Conservation (phyloP, 345 rosid species). For the Tarenaya hassleriana region DNA sequence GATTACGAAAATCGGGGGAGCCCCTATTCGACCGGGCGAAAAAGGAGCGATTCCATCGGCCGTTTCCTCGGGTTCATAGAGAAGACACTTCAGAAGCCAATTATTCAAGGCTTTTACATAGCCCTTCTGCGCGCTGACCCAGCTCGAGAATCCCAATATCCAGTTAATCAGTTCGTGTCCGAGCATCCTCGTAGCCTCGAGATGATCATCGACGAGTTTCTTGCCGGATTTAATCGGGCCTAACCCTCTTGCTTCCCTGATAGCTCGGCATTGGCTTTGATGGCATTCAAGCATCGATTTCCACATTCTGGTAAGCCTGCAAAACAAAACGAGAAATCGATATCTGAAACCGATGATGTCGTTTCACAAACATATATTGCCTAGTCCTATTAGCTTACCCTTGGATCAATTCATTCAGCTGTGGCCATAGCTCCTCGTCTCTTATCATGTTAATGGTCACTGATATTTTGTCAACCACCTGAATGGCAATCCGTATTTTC, state of each 20-base stretch:
- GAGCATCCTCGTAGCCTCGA: conserved; percentile 58
- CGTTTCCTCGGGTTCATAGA: conserved; percentile 86
- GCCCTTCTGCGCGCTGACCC: conserved; percentile 79
- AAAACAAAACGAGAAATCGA: conserved; percentile 1
- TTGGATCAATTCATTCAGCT: conserved; percentile 66
- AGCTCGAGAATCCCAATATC: conserved; percentile 61
- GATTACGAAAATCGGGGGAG: conserved; percentile 84
- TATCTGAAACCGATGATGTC: not conserved
- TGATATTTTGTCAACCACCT: conserved; percentile 81
- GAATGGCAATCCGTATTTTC: conserved; percentile 82
- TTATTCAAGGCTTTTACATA: conserved; percentile 64
- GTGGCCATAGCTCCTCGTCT: conserved; percentile 98
- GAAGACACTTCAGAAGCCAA: conserved; percentile 83
- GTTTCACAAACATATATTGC: not conserved
- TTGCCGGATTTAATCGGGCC: conserved; percentile 56
- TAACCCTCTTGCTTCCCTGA: conserved; percentile 61
- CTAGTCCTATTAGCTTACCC: conserved; percentile 46
- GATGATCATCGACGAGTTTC: conserved; percentile 58
- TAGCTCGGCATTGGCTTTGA: conserved; percentile 60
- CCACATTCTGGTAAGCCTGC: conserved; percentile 94
- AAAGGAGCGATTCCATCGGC: conserved; percentile 80
- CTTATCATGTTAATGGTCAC: conserved; percentile 78
- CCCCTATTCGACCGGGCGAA: conserved; percentile 93
- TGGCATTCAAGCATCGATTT: conserved; percentile 87
- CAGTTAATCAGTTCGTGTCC: conserved; percentile 74